A percentile compares a stretch with the other conserved stretches of the same genome.
Evolutionary conservation across 2,329 filamentous ascomycete species (phyloP).

Genomic region (Neodidymelliopsis sp.): DNA sequence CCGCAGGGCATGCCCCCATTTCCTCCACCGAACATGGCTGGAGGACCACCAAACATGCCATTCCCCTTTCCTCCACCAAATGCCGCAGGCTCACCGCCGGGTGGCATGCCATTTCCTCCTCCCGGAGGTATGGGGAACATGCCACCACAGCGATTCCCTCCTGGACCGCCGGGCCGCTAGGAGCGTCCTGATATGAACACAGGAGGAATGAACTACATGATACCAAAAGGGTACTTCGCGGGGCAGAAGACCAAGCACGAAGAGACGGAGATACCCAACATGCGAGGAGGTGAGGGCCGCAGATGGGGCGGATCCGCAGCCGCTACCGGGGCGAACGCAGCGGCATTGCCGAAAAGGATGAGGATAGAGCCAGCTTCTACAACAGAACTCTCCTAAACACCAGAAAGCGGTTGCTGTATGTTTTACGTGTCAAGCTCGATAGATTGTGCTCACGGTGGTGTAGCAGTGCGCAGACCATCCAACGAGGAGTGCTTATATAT

Average conservation of each 20-base stretch:
- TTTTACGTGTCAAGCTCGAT: background rate
- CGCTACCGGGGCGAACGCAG: slow-evolving; percentile 34
- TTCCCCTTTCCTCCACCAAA: slow-evolving; percentile 39
- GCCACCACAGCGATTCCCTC: slow-evolving; percentile 37
- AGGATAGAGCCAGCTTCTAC: slow-evolving; percentile 5
- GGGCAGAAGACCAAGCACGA: slow-evolving; percentile 21
- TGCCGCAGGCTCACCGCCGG: slow-evolving; percentile 40
- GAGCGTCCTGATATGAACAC: slow-evolving; percentile 17
- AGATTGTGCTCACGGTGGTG: slow-evolving; percentile 18
- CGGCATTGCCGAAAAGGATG: slow-evolving; percentile 18
- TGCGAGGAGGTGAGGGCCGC: slow-evolving; percentile 16
- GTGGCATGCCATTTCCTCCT: slow-evolving; percentile 49
- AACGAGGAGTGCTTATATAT: background rate
- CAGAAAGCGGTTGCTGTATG: background rate
- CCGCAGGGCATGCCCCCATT: slow-evolving; percentile 50
- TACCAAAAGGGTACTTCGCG: slow-evolving; percentile 6
- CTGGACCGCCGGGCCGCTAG: slow-evolving; percentile 39
- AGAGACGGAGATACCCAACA: slow-evolving; percentile 27
- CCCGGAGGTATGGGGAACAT: slow-evolving; percentile 44
- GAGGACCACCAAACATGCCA: slow-evolving; percentile 37
- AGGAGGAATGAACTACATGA: slow-evolving; percentile 13
- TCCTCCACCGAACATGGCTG: slow-evolving; percentile 46
- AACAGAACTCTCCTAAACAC: background rate
- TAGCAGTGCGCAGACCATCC: slow-evolving; percentile 18
- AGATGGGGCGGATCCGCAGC: slow-evolving; percentile 9